Base-by-base conservation (phyloP, 805 yeast genomes). In the Sugiyamaella mastotermitis region DNA sequence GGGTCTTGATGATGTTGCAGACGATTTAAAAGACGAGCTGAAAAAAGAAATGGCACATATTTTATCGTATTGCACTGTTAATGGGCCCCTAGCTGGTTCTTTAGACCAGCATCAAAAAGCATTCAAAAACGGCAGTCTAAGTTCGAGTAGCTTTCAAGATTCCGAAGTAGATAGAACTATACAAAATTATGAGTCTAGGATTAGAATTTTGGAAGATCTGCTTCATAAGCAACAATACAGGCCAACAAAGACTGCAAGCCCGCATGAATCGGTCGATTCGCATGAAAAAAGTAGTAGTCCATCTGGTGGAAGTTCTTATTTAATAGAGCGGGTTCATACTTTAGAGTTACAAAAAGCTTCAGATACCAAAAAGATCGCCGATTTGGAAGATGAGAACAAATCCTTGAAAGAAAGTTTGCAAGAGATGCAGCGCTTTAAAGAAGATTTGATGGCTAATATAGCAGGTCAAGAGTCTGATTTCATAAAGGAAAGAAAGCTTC, bases 161-260 rank as follows among this genome's bases (percentile, higher is more conserved):
- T n/a, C n/a, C n/a, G n/a, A n/a, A n/a, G n/a, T n/a, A n/a, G n/a
- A n/a, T n/a, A n/a, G 28, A 3, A 27, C 18, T 6, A 9, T 11
- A 6, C 17, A 27, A 27, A 27, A 15, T 13, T 80, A 86, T 46
- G 80, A 80, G 55, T 59, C 74, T 8, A 65, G 95, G 37, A 83
- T 90, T 28, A 76, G 74, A 45, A 82, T 82, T 48, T 68, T 90
- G 37, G 96, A 87, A 49, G 80, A 75, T 38, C 59, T 86, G 26
- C 61, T 87, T 11, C 92, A 86, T 54, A 85, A 83, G 45, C 81
- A 77, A 38, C 84, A 75, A 30, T 42, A 32, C 31, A 5, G 18
- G 9, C 22, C 10, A 8, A 14, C 14, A 31, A 6, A 6, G 10
- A 20, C 13, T 18, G 6, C 13, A 18, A 31, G 24, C 24, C n/a